A percentile compares a stretch with the other conserved stretches of the same genome.
These are phyloP conservation scores for Geoglossum glabrum DNA, from an alignment of 495 filamentous ascomycete species.

Conservation along the genomic window DNA sequence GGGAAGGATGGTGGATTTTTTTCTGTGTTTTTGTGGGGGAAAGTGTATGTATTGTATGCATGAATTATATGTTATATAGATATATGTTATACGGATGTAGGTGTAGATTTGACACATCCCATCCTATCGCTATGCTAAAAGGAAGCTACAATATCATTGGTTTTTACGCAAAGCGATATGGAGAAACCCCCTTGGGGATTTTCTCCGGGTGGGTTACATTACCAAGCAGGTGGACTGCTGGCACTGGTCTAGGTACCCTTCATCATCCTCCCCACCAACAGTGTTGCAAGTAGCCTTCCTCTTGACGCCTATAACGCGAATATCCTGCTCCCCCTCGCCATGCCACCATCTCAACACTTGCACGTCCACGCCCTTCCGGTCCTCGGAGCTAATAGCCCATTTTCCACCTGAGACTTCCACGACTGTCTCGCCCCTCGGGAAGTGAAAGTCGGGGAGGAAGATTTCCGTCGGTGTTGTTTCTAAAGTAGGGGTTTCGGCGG, in stretches of 20 bases:
- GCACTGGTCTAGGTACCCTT: constrained; percentile 36
- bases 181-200: constrained; percentile 61
- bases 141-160: constrained; percentile 96
- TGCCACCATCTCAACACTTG: constrained; percentile 86
- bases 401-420: constrained; percentile 70
- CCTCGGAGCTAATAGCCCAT: constrained; percentile 61
- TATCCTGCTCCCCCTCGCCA: constrained; percentile 56
- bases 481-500: constrained; percentile 27
- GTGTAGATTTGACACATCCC: constrained; percentile 48
- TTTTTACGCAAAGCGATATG: constrained; percentile 92
- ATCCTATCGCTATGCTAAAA: constrained; percentile 80
- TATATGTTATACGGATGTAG: too few relatives aligned
- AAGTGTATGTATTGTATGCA: too few relatives aligned
- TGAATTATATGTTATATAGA: too few relatives aligned
- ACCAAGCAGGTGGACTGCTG: constrained; percentile 21
- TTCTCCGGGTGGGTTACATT: too few relatives aligned
- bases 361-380: constrained; percentile 31
- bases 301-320: constrained; percentile 59
- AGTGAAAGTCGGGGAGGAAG: constrained; percentile 84
- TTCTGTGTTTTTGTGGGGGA: too few relatives aligned
- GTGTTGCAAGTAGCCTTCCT: constrained; percentile 30
- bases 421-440: constrained; percentile 46
- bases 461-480: constrained; percentile 58
- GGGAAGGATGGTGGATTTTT: too few relatives aligned
- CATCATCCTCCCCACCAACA: constrained; percentile 29